These are phyloP conservation scores for Lasiodiplodia hormozganensis DNA, from an alignment of 2,329 filamentous ascomycete genomes.

Conservation along the genomic window DNA sequence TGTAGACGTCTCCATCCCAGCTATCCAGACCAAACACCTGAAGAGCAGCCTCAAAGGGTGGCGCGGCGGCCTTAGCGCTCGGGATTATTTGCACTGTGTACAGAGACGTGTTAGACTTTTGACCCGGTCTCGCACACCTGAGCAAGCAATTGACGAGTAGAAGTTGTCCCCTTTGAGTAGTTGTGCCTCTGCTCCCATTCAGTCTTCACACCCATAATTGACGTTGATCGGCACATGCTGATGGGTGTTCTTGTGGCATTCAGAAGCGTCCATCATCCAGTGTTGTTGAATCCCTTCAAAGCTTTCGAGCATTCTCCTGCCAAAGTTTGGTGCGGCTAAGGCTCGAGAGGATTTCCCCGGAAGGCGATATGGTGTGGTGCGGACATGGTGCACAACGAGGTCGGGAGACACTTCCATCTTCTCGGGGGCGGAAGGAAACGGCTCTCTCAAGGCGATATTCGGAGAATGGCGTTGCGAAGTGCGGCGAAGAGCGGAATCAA, in stretches of 20 bases:
- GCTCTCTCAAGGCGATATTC: background rate
- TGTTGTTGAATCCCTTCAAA: background rate
- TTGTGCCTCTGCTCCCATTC: background rate
- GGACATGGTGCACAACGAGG: background rate
- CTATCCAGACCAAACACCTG: background rate
- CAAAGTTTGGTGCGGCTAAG: too few relatives aligned
- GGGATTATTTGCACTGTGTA: background rate
- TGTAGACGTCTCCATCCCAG: background rate
- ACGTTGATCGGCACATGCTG: background rate
- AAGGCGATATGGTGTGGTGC: background rate
- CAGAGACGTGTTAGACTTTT: background rate
- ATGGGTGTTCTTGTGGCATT: background rate
- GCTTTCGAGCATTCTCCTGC: background rate
- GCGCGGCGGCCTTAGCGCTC: background rate
- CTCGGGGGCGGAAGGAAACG: background rate
- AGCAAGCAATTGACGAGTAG: background rate
- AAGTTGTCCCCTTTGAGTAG: background rate
- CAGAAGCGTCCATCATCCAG: background rate
- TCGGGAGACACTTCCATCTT: background rate
- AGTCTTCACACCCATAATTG: too few relatives aligned
- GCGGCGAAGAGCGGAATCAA: background rate
- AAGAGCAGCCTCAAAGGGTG: background rate
- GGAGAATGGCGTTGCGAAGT: background rate
- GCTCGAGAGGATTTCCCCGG: too few relatives aligned
- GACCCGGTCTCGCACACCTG: background rate